Percentiles rank a stretch among this genome's conserved stretches.
Conservation (phyloP, 306 rosid genomes). For the Lupinus albus region DNA sequence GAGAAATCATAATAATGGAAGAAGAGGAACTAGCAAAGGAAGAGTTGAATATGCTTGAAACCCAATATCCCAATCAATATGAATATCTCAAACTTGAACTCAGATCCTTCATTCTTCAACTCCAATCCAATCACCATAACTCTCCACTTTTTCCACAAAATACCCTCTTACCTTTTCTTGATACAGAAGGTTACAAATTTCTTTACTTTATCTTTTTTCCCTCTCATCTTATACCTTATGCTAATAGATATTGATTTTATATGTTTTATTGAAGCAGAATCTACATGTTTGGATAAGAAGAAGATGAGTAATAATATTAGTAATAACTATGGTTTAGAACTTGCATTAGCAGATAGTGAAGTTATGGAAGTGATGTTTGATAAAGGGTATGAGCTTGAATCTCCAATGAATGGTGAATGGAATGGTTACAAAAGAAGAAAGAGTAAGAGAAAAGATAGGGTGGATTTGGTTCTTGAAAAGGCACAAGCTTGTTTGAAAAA, state of each 20-base stretch:
- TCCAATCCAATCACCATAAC: conserved; percentile 38
- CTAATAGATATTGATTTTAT: not conserved
- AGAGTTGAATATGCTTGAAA: conserved; percentile 54
- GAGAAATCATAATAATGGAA: not conserved
- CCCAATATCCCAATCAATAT: conserved; percentile 54
- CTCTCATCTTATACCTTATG: not conserved
- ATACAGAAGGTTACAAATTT: conserved; percentile 48
- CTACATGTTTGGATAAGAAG: conserved; percentile 45
- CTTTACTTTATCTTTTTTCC: not conserved
- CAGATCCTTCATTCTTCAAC: conserved; percentile 49
- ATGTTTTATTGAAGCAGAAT: conserved; percentile 46
- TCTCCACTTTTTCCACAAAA: conserved; percentile 25
- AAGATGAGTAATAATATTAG: conserved; percentile 12
- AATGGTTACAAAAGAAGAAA: conserved; percentile 32
- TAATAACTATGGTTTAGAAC: not conserved
- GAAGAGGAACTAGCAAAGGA: conserved; percentile 57
- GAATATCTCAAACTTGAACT: conserved; percentile 54
- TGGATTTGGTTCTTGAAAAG: conserved; percentile 54
- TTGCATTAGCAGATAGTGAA: conserved; percentile 19
- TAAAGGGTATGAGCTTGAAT: conserved; percentile 33
- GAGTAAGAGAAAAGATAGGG: conserved; percentile 54
- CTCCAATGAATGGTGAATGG: conserved; percentile 2
- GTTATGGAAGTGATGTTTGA: conserved; percentile 17
- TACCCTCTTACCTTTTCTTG: conserved; percentile 25
- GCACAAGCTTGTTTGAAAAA: conserved; percentile 56